These are phyloP conservation scores for Suillus tomentosus DNA, from an alignment of 768 basidiomycete species.

Conservation along the genomic window DNA sequence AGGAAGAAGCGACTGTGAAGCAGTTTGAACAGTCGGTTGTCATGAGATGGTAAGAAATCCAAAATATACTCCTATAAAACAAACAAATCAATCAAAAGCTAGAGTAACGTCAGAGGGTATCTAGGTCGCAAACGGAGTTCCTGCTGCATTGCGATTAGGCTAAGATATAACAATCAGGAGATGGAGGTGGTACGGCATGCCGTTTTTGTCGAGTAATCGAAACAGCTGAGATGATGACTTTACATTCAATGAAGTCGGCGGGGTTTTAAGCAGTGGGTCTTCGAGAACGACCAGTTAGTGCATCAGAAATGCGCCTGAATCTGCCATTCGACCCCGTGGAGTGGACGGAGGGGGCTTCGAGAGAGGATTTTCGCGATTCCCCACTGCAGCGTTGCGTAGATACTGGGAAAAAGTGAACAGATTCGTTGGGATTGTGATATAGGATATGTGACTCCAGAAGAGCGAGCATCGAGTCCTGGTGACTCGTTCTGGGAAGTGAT, in stretches of 20 bases:
- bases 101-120: not conserved
- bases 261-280: conserved; percentile 23
- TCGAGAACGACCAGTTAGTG: conserved; percentile 22
- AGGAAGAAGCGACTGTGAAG: not conserved
- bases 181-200: conserved; percentile 1
- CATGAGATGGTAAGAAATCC: not conserved
- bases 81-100: not conserved
- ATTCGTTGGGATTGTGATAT: conserved; percentile 28
- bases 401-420: conserved; percentile 37
- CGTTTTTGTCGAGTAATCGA: conserved; percentile 12
- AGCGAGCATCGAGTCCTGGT: conserved; percentile 34
- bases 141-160: conserved; percentile 1
- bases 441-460: conserved; percentile 33
- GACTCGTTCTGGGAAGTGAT: conserved; percentile 24
- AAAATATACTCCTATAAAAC: not conserved
- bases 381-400: conserved; percentile 35
- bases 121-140: conserved; percentile 1
- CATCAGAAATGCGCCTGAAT: conserved; percentile 23
- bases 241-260: not conserved
- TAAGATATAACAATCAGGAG: not conserved
- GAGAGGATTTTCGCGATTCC: conserved; percentile 27
- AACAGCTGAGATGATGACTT: not conserved
- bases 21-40: not conserved
- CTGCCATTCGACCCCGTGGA: conserved; percentile 27
- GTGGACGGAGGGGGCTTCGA: conserved; percentile 33